Conservation (phyloP, 805 yeast species). For the Jamesozyma gamospora region DNA sequence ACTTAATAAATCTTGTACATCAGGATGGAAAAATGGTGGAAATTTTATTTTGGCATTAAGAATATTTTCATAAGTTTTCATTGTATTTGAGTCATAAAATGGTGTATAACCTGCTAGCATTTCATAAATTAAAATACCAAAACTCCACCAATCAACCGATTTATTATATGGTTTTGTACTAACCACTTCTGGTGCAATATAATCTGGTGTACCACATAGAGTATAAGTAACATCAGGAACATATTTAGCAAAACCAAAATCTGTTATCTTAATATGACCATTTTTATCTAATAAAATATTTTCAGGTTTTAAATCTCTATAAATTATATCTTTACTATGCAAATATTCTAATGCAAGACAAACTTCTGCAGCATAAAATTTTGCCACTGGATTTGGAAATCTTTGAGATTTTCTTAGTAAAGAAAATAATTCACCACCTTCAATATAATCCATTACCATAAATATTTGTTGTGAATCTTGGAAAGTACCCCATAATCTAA, state of each 20-base stretch:
- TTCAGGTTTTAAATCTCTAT: slow-evolving; percentile 89
- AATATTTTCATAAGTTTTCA: slow-evolving; percentile 91
- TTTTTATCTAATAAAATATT: slow-evolving; percentile 78
- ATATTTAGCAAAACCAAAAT: slow-evolving; percentile 91
- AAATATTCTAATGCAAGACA: slow-evolving; percentile 74
- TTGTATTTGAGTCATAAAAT: slow-evolving; percentile 83
- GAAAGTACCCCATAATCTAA: slow-evolving; percentile 95
- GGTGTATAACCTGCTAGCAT: slow-evolving; percentile 96
- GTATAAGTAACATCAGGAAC: slow-evolving; percentile 90
- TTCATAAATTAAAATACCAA: slow-evolving; percentile 84
- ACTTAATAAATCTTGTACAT: slow-evolving; percentile 62
- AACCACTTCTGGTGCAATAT: slow-evolving; percentile 93
- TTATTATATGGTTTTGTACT: slow-evolving; percentile 90
- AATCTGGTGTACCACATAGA: slow-evolving; percentile 91
- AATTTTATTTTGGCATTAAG: slow-evolving; percentile 67
- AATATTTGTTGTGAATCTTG: slow-evolving; percentile 78
- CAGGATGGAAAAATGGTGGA: slow-evolving; percentile 68
- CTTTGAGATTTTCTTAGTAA: slow-evolving; percentile 78
- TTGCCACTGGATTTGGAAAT: slow-evolving; percentile 92
- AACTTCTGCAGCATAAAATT: slow-evolving; percentile 92
- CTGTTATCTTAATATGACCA: slow-evolving; percentile 88
- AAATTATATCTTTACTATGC: slow-evolving; percentile 76
- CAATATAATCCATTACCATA: slow-evolving; percentile 95
- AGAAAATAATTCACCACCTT: slow-evolving; percentile 89
- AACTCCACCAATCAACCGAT: slow-evolving; percentile 97